phyloP scores from a whole-genome alignment of 441 rosid genomes.

The Gossypium davidsonii region DNA sequence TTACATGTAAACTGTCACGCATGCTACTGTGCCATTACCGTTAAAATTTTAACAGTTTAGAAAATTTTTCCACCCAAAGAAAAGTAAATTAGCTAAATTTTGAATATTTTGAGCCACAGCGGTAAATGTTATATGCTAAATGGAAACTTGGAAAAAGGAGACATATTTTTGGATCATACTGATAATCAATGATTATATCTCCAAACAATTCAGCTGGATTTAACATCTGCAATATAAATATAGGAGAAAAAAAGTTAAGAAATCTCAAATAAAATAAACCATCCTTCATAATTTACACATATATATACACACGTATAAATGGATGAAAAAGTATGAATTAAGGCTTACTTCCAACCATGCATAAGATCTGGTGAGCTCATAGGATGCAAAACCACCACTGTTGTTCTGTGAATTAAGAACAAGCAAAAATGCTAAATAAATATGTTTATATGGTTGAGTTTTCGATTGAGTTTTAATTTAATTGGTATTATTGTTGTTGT shows the following conservation, averaged over 20 bases:
- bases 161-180: slow-evolving; percentile 34
- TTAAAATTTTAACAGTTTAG: no score
- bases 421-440: not conserved
- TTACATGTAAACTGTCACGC: no score
- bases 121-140: no score
- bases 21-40: no score
- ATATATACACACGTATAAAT: no score
- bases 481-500: no score
- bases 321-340: not conserved
- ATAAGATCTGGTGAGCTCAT: slow-evolving; percentile 67
- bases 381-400: slow-evolving; percentile 70
- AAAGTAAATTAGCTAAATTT: no score
- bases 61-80: no score
- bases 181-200: slow-evolving; percentile 59
- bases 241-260: not conserved
- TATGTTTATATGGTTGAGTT: not conserved
- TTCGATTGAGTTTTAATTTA: no score
- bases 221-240: slow-evolving; percentile 37
- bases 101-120: no score
- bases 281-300: not conserved
- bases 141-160: not conserved
- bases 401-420: slow-evolving; percentile 28
- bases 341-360: slow-evolving; percentile 49
- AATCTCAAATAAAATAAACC: not conserved
- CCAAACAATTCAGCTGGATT: slow-evolving; percentile 61